phyloP scores from a whole-genome alignment of 768 basidiomycete genomes.

The Naganishia vaughanmartiniae region DNA sequence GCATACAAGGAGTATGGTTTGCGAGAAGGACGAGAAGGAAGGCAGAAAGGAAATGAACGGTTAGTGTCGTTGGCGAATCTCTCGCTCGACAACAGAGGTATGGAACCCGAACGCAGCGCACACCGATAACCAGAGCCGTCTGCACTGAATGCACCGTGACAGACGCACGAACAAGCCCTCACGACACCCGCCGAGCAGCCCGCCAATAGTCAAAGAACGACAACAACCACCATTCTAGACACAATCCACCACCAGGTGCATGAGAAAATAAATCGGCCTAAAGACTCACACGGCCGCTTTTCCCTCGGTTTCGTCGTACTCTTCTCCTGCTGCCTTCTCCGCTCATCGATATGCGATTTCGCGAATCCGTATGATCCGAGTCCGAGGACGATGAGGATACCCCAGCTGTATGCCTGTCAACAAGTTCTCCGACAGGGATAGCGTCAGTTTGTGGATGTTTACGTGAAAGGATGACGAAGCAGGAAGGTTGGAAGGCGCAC shows the following conservation, averaged over 20 bases:
- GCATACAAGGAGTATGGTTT: background rate
- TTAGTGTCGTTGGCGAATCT: too few relatives aligned
- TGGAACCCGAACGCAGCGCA: too few relatives aligned
- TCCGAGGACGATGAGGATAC: slow-evolving; percentile 51
- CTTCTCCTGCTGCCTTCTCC: slow-evolving; percentile 49
- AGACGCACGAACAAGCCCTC: too few relatives aligned
- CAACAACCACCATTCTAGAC: background rate
- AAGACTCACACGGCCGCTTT: slow-evolving; percentile 32
- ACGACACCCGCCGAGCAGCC: too few relatives aligned
- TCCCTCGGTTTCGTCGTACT: slow-evolving; percentile 50
- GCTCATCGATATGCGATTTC: slow-evolving; percentile 53
- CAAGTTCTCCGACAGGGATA: too few relatives aligned
- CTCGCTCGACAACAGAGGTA: background rate
- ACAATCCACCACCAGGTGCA: too few relatives aligned
- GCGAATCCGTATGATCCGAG: slow-evolving; percentile 54
- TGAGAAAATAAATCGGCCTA: background rate
- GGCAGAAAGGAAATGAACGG: too few relatives aligned
- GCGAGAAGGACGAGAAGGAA: background rate
- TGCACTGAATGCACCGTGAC: too few relatives aligned
- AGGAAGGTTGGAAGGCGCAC: background rate
- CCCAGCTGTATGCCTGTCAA: slow-evolving; percentile 32
- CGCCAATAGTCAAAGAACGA: background rate
- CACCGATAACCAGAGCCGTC: too few relatives aligned
- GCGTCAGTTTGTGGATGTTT: background rate
- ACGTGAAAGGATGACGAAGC: background rate